Percentiles rank a stretch among this genome's conserved stretches.
These are phyloP conservation scores for Xylaria scruposa DNA, from an alignment of 495 filamentous ascomycete species.

Conservation along the genomic window DNA sequence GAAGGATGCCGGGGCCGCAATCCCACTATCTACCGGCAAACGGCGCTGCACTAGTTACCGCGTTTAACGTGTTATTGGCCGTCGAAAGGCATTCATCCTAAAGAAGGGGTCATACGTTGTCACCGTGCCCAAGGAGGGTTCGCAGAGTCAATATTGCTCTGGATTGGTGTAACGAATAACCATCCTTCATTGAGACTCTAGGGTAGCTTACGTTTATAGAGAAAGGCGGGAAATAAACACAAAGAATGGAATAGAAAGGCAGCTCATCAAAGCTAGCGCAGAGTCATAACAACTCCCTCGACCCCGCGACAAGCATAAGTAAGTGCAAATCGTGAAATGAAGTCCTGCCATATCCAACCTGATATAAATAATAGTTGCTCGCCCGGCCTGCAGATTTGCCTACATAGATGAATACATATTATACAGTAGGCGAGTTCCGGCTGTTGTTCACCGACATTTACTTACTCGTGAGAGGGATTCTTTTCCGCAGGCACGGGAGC, in stretches of 20 bases:
- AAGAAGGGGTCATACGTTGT: conserved; percentile 7
- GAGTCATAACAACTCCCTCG: background rate
- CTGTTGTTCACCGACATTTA: conserved; percentile 17
- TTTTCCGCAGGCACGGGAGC: background rate
- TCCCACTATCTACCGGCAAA: conserved; percentile 15
- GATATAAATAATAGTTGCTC: background rate
- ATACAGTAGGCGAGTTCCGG: conserved; percentile 14
- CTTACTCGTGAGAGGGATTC: background rate
- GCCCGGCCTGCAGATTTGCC: background rate
- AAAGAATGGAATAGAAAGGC: background rate
- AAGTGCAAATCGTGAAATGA: background rate
- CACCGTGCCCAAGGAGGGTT: conserved; percentile 4
- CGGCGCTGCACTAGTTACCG: background rate
- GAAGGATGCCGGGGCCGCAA: background rate
- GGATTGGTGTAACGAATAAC: background rate
- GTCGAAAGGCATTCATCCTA: background rate
- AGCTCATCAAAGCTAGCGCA: background rate
- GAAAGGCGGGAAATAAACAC: background rate
- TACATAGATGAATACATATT: conserved; percentile 4
- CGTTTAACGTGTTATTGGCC: conserved; percentile 11
- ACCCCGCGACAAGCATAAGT: background rate
- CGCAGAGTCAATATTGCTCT: background rate
- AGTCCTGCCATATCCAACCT: background rate
- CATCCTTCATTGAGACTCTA: background rate
- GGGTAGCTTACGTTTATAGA: background rate